Conservation (phyloP, 2,329 filamentous ascomycete species). For the Penicillium decumbens region DNA sequence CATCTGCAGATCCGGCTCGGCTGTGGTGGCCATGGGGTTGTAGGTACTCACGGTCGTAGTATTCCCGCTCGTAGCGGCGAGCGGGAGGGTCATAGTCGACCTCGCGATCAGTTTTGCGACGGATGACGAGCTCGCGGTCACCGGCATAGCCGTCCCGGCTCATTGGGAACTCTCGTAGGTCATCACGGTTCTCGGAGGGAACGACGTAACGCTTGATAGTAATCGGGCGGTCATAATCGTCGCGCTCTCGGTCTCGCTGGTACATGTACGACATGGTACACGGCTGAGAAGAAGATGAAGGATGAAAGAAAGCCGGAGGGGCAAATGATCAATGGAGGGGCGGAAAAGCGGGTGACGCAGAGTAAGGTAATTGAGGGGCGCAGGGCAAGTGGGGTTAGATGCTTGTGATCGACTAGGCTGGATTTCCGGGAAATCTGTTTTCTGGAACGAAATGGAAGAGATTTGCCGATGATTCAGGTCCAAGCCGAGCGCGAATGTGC, state of each 20-base stretch:
- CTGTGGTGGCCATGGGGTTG: slow-evolving; percentile 45
- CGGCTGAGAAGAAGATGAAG: slow-evolving; percentile 10
- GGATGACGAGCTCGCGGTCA: slow-evolving; percentile 44
- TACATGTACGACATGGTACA: slow-evolving; percentile 36
- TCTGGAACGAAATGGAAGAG: slow-evolving; percentile 15
- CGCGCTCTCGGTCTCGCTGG: slow-evolving; percentile 37
- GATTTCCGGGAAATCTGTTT: slow-evolving; percentile 13
- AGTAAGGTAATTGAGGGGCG: slow-evolving; percentile 19
- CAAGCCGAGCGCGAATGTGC: background rate
- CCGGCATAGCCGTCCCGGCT: slow-evolving; percentile 25
- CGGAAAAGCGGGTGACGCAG: slow-evolving; percentile 6
- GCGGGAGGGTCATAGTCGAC: slow-evolving; percentile 43
- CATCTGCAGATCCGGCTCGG: slow-evolving; percentile 52
- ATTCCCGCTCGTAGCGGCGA: slow-evolving; percentile 40
- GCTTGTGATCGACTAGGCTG: slow-evolving; percentile 17
- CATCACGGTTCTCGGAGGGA: slow-evolving; percentile 36
- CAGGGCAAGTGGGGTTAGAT: slow-evolving; percentile 17
- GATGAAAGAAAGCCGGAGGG: slow-evolving; percentile 8
- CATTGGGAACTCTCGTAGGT: slow-evolving; percentile 34
- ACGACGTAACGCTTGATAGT: slow-evolving; percentile 57
- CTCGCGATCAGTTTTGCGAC: slow-evolving; percentile 45
- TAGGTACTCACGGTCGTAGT: slow-evolving; percentile 43
- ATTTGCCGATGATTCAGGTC: background rate
- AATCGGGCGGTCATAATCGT: slow-evolving; percentile 43
- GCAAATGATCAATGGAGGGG: background rate